phyloP scores from a whole-genome alignment of 2,329 filamentous ascomycete genomes.

The Pseudovirgaria hyperparasitica region DNA sequence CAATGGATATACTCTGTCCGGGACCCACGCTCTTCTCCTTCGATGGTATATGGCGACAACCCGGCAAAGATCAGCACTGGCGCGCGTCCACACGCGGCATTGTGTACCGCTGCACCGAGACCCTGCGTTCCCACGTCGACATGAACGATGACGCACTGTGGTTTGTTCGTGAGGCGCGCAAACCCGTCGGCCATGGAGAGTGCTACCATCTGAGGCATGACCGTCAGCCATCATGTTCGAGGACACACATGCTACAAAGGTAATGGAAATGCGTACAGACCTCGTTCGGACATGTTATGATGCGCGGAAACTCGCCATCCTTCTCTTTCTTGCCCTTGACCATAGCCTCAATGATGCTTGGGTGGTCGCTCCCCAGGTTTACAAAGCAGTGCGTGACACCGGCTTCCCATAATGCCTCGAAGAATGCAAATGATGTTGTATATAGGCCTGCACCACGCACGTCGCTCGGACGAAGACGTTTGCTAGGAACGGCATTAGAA shows the following conservation, averaged over 20 bases:
- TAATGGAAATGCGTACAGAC: slow-evolving; percentile 28
- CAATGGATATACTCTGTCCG: slow-evolving; percentile 76
- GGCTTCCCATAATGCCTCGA: slow-evolving; percentile 63
- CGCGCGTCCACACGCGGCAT: slow-evolving; percentile 60
- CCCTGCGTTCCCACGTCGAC: slow-evolving; percentile 73
- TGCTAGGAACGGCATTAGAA: too few relatives aligned
- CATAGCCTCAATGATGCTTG: slow-evolving; percentile 68
- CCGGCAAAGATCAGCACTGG: slow-evolving; percentile 71
- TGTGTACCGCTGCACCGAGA: slow-evolving; percentile 66
- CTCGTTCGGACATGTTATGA: slow-evolving; percentile 73
- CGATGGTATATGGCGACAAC: slow-evolving; percentile 61
- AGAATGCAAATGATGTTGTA: slow-evolving; percentile 70
- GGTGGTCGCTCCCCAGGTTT: slow-evolving; percentile 60
- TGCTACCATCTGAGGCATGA: slow-evolving; percentile 55
- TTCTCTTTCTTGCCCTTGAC: slow-evolving; percentile 61
- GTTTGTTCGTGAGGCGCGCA: slow-evolving; percentile 53
- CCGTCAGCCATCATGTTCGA: slow-evolving; percentile 2
- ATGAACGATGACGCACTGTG: slow-evolving; percentile 65
- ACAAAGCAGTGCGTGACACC: slow-evolving; percentile 40
- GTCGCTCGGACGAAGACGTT: too few relatives aligned
- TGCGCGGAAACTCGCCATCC: slow-evolving; percentile 51
- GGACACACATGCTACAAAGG: neutral
- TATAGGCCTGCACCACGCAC: too few relatives aligned
- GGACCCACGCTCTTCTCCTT: slow-evolving; percentile 60
- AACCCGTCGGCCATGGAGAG: slow-evolving; percentile 78